These are phyloP conservation scores for Tulasnella sp. DNA, from an alignment of 768 basidiomycete genomes.

Conservation along the genomic window DNA sequence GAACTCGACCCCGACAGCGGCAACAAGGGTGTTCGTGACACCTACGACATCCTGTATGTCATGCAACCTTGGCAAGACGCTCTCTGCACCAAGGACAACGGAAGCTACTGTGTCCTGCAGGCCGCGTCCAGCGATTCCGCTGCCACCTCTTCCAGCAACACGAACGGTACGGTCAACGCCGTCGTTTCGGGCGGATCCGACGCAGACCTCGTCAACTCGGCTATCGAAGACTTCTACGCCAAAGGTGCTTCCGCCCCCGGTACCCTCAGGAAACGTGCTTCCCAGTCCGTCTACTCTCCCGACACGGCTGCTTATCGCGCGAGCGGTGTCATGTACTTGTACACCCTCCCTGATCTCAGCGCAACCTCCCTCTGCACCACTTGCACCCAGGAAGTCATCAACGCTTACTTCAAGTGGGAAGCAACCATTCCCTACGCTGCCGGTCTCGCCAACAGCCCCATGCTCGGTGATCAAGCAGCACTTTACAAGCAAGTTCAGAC, in stretches of 20 bases:
- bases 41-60: conserved; percentile 75
- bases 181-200: conserved; percentile 1
- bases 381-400: conserved; percentile 70
- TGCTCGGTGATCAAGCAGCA: conserved; percentile 51
- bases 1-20: conserved; percentile 50
- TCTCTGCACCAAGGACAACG: conserved; percentile 67
- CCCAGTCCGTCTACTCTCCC: conserved; percentile 19
- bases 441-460: conserved; percentile 50
- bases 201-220: conserved; percentile 16
- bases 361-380: conserved; percentile 56
- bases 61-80: conserved; percentile 53
- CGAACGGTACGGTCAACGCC: conserved; percentile 31
- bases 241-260: conserved; percentile 8
- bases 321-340: conserved; percentile 58
- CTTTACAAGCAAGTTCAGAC: conserved; percentile 52
- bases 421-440: conserved; percentile 58
- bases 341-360: conserved; percentile 44
- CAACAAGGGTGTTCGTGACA: conserved; percentile 39
- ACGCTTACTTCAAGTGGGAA: conserved; percentile 68
- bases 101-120: conserved; percentile 48
- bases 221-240: conserved; percentile 16
- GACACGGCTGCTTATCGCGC: conserved; percentile 38
- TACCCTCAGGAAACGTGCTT: conserved; percentile 15
- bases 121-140: conserved; percentile 37
- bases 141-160: neutral